Evolutionary conservation across 768 basidiomycete genomes (phyloP).

Genomic region (Phanerochaete carnosa): DNA sequence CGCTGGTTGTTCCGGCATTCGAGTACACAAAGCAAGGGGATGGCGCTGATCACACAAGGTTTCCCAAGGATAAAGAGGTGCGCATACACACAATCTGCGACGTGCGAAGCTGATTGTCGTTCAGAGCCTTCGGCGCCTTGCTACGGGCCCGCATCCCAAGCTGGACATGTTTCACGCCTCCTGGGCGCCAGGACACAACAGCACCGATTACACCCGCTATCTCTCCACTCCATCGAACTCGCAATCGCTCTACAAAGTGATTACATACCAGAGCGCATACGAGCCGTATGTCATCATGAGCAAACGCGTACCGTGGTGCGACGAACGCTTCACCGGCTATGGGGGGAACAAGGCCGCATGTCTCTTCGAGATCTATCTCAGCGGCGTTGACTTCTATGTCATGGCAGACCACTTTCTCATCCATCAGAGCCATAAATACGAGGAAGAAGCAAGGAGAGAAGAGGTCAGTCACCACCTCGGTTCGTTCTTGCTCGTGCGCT

Average conservation of each 20-base stretch:
- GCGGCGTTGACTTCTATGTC: conserved; percentile 81
- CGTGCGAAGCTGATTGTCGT: background rate
- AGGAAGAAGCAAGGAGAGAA: conserved; percentile 65
- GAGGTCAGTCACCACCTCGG: conserved; percentile 44
- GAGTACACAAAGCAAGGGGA: conserved; percentile 69
- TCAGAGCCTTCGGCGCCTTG: conserved; percentile 57
- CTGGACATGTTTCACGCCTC: conserved; percentile 76
- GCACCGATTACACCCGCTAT: conserved; percentile 70
- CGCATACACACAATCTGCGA: conserved; percentile 16
- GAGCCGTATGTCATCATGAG: conserved; percentile 87
- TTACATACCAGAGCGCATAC: conserved; percentile 76
- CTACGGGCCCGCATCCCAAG: conserved; percentile 39
- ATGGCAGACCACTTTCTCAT: conserved; percentile 85
- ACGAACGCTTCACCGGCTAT: conserved; percentile 88
- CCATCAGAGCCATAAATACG: conserved; percentile 83
- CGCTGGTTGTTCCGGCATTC: conserved; percentile 83
- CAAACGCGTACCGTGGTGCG: conserved; percentile 79
- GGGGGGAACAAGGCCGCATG: conserved; percentile 94
- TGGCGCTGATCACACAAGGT: conserved; percentile 52
- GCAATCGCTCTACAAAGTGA: conserved; percentile 73
- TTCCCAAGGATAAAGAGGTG: conserved; percentile 72
- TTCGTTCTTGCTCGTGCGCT: background rate
- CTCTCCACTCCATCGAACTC: conserved; percentile 50
- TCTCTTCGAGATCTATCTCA: conserved; percentile 86
- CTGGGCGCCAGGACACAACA: conserved; percentile 79